phyloP scores from a whole-genome alignment of 495 filamentous ascomycete species.

The Podospora pseudocomata region DNA sequence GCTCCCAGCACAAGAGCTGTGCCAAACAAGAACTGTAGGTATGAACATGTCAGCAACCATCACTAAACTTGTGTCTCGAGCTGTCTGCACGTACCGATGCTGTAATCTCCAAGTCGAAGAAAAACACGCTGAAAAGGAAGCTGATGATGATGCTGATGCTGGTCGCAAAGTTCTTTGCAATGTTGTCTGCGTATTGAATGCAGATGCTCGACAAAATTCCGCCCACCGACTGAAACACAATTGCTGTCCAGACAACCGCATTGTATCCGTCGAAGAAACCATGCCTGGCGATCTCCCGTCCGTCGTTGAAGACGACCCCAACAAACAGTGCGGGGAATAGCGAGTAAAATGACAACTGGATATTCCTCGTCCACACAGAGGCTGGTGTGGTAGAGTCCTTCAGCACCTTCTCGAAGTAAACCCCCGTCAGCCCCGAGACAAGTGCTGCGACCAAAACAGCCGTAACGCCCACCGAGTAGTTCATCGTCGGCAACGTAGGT shows the following conservation, averaged over 20 bases:
- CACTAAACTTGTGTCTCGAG: neutral
- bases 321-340: constrained; percentile 82
- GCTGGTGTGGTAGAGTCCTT: constrained; percentile 69
- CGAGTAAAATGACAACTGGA: constrained; percentile 89
- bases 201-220: constrained; percentile 80
- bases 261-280: constrained; percentile 96
- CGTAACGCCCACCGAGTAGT: constrained; percentile 69
- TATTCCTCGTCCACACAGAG: constrained; percentile 88
- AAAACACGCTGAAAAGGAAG: constrained; percentile 75
- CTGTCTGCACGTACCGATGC: constrained; percentile 54
- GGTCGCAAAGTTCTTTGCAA: constrained; percentile 87
- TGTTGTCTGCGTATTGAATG: constrained; percentile 83
- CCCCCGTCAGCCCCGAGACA: constrained; percentile 77
- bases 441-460: constrained; percentile 72
- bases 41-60: neutral
- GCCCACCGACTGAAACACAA: constrained; percentile 75
- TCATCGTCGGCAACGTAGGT: constrained; percentile 59
- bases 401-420: constrained; percentile 93
- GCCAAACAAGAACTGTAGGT: constrained; percentile 70
- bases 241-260: constrained; percentile 80
- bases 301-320: constrained; percentile 82
- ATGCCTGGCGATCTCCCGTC: constrained; percentile 71
- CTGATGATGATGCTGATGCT: constrained; percentile 85
- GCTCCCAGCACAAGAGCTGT: constrained; percentile 71
- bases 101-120: constrained; percentile 76